These are phyloP conservation scores for Penicillium sp. DNA, from an alignment of 2,329 filamentous ascomycete species.

Conservation along the genomic window DNA sequence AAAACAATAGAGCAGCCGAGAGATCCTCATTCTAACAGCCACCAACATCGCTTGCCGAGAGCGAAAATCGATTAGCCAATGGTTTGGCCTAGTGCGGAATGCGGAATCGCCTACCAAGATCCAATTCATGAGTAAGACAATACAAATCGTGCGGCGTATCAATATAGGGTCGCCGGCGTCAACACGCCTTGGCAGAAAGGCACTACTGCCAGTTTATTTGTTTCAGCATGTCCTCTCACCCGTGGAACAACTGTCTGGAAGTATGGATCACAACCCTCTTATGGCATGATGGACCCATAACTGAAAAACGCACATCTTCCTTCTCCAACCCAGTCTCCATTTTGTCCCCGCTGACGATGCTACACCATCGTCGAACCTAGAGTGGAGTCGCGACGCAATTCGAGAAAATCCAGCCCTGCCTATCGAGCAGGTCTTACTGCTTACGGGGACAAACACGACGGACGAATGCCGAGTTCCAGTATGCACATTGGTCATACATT, in stretches of 20 bases:
- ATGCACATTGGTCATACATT: background rate
- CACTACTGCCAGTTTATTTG: background rate
- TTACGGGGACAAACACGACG: constrained; percentile 7
- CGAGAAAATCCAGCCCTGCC: background rate
- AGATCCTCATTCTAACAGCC: background rate
- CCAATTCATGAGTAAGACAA: background rate
- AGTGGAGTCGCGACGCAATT: background rate
- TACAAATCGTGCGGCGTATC: background rate
- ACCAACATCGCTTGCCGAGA: background rate
- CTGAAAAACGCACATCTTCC: background rate
- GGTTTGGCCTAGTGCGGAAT: background rate
- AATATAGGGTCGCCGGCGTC: background rate
- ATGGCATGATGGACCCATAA: background rate
- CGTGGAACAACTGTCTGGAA: background rate
- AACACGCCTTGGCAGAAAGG: background rate
- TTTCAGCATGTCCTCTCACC: background rate
- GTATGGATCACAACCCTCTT: background rate
- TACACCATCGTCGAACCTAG: background rate
- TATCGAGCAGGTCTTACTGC: background rate
- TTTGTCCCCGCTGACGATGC: background rate
- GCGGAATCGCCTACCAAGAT: background rate
- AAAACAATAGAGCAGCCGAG: background rate
- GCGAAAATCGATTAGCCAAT: background rate
- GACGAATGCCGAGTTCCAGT: background rate
- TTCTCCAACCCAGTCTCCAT: background rate